Evolutionary conservation across 208 protist genomes (phyloP), one percentile per base, ranked within the genome.

Genomic region (Wallacemonas sp.): DNA sequence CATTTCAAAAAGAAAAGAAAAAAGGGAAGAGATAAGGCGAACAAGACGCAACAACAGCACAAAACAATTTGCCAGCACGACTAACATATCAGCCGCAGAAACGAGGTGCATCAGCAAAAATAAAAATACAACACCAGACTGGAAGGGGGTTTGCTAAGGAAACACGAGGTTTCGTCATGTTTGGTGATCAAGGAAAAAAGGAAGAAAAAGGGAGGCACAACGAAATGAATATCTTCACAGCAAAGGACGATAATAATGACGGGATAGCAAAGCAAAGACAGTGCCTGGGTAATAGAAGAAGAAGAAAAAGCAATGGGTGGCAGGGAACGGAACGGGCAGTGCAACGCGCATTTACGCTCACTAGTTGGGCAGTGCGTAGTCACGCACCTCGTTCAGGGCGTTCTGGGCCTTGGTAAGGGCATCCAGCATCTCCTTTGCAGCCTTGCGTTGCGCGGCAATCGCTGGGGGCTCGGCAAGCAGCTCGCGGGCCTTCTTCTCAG

Each of bases 381-480:
- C 88, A 46, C 81, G 82, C 38, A 97, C 90, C 30, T 77, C 89
- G 63, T 94, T 90, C 17, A 98, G 79, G 2, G 84, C 82, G 24
- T 79, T 81, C 53, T 94, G 77, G 1, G 91, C 95, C 77, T 95
- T 91, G 31, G 47, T 84, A 8, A 98, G 86, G 1, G 93, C 89
- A 2, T 81, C 80, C 47, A 98, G 79, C 88, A 98, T 97, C 66
- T 93, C 77, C 65, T 79, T 88, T 30, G 90, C 84, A 4, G 86
- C 89, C 68, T 95, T 93, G 59, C 98, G 89, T 72, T 96, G 87
- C 30, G 73, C 66, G 15, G 77, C 89, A 28, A 99, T 81, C 27
- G 86, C 71, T 0, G 93, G 88, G 4, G 88, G 75, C 84, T 99
- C 97, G 26, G 90, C 76, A 15, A 99, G 85, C 22, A 99, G 80